These are phyloP conservation scores for Ajuga reptans DNA, from an alignment of 305 asterid species.

Conservation along the genomic window DNA sequence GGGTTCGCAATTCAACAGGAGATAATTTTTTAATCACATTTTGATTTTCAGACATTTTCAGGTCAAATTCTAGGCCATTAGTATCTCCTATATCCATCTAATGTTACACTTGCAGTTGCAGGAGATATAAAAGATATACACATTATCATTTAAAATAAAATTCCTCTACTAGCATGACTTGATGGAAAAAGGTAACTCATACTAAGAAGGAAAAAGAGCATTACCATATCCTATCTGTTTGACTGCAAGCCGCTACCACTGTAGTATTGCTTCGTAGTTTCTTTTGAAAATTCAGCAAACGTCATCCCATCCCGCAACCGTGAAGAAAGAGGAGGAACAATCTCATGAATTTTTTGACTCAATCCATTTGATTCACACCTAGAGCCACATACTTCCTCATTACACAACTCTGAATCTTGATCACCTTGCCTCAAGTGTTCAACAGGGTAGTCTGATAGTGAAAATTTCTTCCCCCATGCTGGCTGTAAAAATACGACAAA, in stretches of 20 bases:
- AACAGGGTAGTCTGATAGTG: conserved; percentile 48
- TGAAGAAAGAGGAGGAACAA: conserved; percentile 57
- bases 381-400: conserved; percentile 9
- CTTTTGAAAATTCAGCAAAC: conserved; percentile 73
- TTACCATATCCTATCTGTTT: conserved; percentile 41
- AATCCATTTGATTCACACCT: conserved; percentile 26
- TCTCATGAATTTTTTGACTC: conserved; percentile 28
- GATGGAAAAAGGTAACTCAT: not conserved
- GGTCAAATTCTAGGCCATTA: not conserved
- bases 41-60: not conserved
- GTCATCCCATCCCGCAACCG: conserved; percentile 75
- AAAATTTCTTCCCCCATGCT: conserved; percentile 60
- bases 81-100: not conserved
- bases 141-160: not conserved
- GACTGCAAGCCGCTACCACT: conserved; percentile 72
- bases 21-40: not conserved
- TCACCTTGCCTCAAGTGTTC: conserved; percentile 21
- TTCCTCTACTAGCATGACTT: not conserved
- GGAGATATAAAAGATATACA: not conserved
- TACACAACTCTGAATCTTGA: conserved; percentile 16
- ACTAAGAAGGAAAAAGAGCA: not conserved
- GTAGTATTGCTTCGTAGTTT: conserved; percentile 75
- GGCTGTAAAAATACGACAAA: conserved; percentile 89
- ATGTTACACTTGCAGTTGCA: not conserved
- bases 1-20: not conserved